Evolutionary conservation across 2,329 filamentous ascomycete genomes (phyloP), one percentile per base, ranked within the genome.

Genomic region (Fusarium circinatum): DNA sequence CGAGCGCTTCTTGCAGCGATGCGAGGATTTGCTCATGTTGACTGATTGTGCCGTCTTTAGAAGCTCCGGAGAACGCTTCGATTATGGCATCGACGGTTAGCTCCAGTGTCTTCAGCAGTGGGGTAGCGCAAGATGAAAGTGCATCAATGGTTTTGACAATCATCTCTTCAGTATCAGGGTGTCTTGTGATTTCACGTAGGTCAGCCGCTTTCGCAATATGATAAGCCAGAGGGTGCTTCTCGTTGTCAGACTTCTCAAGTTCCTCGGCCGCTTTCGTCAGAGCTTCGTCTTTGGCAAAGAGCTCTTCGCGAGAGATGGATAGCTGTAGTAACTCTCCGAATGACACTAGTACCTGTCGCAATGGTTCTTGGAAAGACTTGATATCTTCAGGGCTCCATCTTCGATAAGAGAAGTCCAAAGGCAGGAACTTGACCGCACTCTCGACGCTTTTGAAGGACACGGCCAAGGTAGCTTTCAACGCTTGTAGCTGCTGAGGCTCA

Each of bases 141-240:
- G 57, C 49, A 2, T 68, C 64, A 1, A 55, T 51, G 2, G 32
- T 17, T 39, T 68, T 68, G 18, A 39, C 34, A 5, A 68, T 32
- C 65, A 68, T 68, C 8, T 68, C 56, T 42, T 68, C 64, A 14
- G 64, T 68, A 7, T 68, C 65, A 0, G 65, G 65, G 24, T 68
- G 65, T 18, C 38, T 62, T 20, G 65, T 56, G 1, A 39, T 38
- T 22, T 68, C 65, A 3, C 65, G 64, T 3, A 68, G 30, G 17
- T 68, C 38, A 12, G 65, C 65, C 3, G 65, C 65, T 34, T 68
- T 68, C 3, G 65, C 64, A 6, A 68, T 68, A 26, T 68, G 65
- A 24, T 68, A 68, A 12, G 65, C 65, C 3, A 68, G 38, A 0
- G 56, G 64, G 13, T 68, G 64, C 18, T 56, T 68, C 9, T 68